Base-by-base conservation (phyloP, 2,329 filamentous ascomycete species). In the Penicillium thymicola region DNA sequence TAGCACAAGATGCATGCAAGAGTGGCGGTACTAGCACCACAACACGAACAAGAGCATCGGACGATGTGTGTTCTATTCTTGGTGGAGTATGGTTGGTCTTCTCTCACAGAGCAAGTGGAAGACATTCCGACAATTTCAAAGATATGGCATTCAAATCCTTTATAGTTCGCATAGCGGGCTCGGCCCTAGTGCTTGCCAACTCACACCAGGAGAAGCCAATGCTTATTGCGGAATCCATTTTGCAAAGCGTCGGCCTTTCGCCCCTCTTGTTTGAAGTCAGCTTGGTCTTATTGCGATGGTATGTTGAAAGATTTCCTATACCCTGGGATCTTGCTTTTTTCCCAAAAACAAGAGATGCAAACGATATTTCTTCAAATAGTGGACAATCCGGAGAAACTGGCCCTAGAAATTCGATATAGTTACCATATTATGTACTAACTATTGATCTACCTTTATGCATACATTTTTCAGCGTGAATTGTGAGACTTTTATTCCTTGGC, bases 261-360 rank as follows among this genome's bases (percentile, higher is more conserved):
- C 66, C 67, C 36, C 61, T 70, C 18, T 54, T 70, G 18, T 69
- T 70, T 36, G 67, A 70, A 55, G 60, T 70, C 34, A 70, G 67
- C 51, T 51, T 68, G 25, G 51, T 69, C 10, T 60, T 70, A 49
- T 25, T 70, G 40, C 54, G 63, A 59, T 65, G 65, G 67, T 70
- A 61, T 16, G 57, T 36, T 23, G 9, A 10, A 10, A 49, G 3
- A 6, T 18, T 28, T 2, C 23, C 14, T 5, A 13, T 21, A 21
- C 2, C 11, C 4, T 9, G 9, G 14, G 27, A 21, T 7, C 8
- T 4, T 47, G 11, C 21, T 18, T 0, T 5, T 30, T 2, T 2
- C 28, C 28, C 10, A 11, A 13, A 13, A 30, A 5, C 9, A 30
- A 13, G 27, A 30, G 10, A 30, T 10, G 14, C 47, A 60, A 38